phyloP scores from a whole-genome alignment of 176 grass and related monocot genomes.

The Pontederia crassipes region DNA sequence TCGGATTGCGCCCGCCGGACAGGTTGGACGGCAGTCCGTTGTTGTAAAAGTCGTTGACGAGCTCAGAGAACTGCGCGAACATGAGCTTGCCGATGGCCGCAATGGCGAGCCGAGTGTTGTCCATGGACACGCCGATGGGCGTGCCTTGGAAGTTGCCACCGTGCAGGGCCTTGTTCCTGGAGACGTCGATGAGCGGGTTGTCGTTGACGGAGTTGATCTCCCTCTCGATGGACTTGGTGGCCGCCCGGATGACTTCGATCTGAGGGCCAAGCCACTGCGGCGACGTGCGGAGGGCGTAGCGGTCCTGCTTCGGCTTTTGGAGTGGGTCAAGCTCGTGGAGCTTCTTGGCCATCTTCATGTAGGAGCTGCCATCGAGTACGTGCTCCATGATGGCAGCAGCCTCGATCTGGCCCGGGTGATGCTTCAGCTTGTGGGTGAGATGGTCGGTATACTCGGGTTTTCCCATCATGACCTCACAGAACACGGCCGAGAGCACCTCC shows the following conservation, averaged over 20 bases:
- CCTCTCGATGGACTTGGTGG: slow-evolving; percentile 51
- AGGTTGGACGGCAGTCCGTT: slow-evolving; percentile 79
- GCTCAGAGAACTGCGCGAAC: slow-evolving; percentile 86
- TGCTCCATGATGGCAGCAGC: not conserved
- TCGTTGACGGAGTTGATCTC: slow-evolving; percentile 99
- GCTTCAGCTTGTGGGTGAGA: not conserved
- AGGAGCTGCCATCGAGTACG: no score
- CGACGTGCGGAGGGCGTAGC: not conserved
- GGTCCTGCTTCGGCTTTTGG: not conserved
- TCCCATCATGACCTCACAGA: no score
- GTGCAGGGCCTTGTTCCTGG: slow-evolving; percentile 63
- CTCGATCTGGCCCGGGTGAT: not conserved
- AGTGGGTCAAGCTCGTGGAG: no score
- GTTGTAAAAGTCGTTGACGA: slow-evolving; percentile 97
- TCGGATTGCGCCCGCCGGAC: slow-evolving; percentile 71
- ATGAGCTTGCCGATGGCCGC: slow-evolving; percentile 83
- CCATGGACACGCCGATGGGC: slow-evolving; percentile 86
- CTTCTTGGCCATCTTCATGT: no score
- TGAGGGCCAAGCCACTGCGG: not conserved
- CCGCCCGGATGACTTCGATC: not conserved
- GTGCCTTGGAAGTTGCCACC: slow-evolving; percentile 94
- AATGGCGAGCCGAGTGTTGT: slow-evolving; percentile 72
- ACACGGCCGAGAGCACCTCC: not conserved
- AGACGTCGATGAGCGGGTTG: slow-evolving; percentile 86
- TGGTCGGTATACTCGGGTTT: not conserved